Evolutionary conservation across 257 asterid genomes (phyloP).

Genomic region (Jasminum sambac): DNA sequence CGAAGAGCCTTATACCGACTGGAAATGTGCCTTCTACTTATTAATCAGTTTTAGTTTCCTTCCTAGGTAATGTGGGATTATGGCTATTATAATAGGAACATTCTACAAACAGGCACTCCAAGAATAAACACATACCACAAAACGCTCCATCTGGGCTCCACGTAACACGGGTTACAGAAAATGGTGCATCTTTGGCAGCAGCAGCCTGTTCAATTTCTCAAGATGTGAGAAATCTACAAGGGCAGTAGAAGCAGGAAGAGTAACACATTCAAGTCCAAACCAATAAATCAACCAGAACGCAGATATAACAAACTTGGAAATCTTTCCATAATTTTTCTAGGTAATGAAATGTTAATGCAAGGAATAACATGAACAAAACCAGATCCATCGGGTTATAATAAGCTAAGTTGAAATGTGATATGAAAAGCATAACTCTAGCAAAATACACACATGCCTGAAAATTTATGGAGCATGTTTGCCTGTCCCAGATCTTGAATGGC

Average conservation of each 20-base stretch:
- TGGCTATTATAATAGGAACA: slow-evolving; percentile 7
- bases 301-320: not conserved
- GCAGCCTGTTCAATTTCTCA: slow-evolving; percentile 68
- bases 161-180: slow-evolving; percentile 80
- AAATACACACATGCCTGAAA: slow-evolving; percentile 63
- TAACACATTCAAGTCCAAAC: not conserved
- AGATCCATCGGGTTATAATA: not conserved
- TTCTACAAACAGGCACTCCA: slow-evolving; percentile 10
- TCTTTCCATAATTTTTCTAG: not conserved
- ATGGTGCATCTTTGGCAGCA: slow-evolving; percentile 83
- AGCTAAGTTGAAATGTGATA: not conserved
- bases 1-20: too few species aligned
- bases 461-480: slow-evolving; percentile 57
- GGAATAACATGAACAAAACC: not conserved
- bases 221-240: slow-evolving; percentile 23
- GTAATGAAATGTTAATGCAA: not conserved
- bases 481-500: slow-evolving; percentile 90
- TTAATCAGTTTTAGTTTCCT: too few species aligned
- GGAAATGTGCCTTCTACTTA: too few species aligned
- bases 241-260: not conserved
- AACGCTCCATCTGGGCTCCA: slow-evolving; percentile 96
- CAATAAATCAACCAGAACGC: not conserved
- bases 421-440: slow-evolving; percentile 8
- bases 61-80: too few species aligned
- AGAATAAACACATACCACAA: slow-evolving; percentile 53